Evolutionary conservation across 495 filamentous ascomycete genomes (phyloP), one percentile per base, ranked within the genome.

Genomic region (Endocarpon pusillum): DNA sequence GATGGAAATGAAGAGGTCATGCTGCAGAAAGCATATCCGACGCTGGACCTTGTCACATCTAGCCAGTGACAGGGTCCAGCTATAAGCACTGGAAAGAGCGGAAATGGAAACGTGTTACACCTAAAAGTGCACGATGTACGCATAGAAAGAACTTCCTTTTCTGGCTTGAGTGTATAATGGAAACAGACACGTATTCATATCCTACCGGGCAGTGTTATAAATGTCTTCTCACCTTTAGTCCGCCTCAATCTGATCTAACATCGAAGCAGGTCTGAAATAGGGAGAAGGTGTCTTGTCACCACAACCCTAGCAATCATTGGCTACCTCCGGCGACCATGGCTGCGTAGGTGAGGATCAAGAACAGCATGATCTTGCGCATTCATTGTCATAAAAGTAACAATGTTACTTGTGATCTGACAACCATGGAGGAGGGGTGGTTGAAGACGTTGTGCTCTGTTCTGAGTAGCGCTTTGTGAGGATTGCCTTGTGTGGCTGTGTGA

Each of bases 401-500:
- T 19, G 40, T 45, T 56, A 60, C 57, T 57, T 54, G 58, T 62
- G 58, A 62, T 62, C 58, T 44, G 31, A 41, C 55, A 62, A 53
- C 49, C 42, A 54, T 45, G 42, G 48, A 45, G 33, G 30, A 17
- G 35, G 21, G 32, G 35, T 53, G 44, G 51, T 61, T 52, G 45
- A 58, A 55, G 59, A 52, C 54, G 50, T 36, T 26, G 44, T 43
- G 44, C 37, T 57, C 58, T 62, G 58, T 61, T 49, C 58, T 31
- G 28, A 45, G 55, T 52, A 61, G 58, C 58, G 58, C 58, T 38
- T 3, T 30, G 14, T 20, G 15, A 15, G 21, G n/a, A 12, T 10
- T 35, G 17, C 19, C 11, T 12, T 34, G n/a, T 22, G 8, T 8
- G 15, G 26, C 10, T 11, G 9, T 10, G 29, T 12, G 7, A 9